Base-by-base conservation (phyloP, 2,329 filamentous ascomycete species). In the Periconia macrospinosa region DNA sequence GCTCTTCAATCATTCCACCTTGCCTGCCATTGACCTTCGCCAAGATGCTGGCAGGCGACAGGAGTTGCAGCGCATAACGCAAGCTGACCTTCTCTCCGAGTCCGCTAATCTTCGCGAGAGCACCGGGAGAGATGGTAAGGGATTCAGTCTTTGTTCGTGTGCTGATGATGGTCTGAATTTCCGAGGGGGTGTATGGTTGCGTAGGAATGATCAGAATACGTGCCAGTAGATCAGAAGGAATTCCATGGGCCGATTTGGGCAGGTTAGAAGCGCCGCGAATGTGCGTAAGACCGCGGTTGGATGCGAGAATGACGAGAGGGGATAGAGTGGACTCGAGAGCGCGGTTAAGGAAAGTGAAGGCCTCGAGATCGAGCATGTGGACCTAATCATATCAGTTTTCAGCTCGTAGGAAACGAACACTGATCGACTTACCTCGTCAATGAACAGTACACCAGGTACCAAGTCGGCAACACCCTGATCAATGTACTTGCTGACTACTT, bases 301-400 rank as follows among this genome's bases (percentile, higher is more conserved):
- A 97, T 55, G 94, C 94, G 56, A 99, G 87, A 62, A 99, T 94
- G 57, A 99, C 94, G 69, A 99, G 96, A 53, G 94, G 94, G 1
- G 93, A 93, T 69, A 99, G 95, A 62, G 87, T 85, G 52, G 91
- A 92, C 81, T 99, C 94, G 63, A 99, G 84, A n/a, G 94, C 94
- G 71, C 92, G 90, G 82, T 97, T 97, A 70, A 99, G 87, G 78
- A 97, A 99, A 63, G 94, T 97, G 79, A 97, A 99, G 81, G 92
- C 96, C 80, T 99, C 94, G 65, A 99, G 89, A 75, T 99, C 94
- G 66, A 99, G 91, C 94, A 99, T 99, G 80, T 99, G 93, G 56
- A 96, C 93, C 92, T 95, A 66, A 41, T 45, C 19, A 49, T 41
- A 40, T 52, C 41, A 41, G 45, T 46, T 53, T 53, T 15, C 35